These are phyloP conservation scores for Candida koratica DNA, from an alignment of 805 yeast species.

Conservation along the genomic window DNA sequence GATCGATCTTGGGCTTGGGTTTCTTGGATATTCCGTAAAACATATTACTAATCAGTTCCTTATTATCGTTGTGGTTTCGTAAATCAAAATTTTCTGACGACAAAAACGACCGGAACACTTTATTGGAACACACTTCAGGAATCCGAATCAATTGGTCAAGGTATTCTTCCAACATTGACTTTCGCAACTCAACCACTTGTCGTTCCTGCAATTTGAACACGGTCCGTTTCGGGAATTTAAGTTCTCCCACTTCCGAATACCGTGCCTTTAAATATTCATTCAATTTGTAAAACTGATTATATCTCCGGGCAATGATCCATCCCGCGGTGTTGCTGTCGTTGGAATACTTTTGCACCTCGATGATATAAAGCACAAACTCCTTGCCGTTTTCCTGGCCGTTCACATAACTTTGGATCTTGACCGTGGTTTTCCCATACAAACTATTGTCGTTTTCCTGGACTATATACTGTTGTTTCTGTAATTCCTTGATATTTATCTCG, in stretches of 20 bases:
- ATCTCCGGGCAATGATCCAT: constrained; percentile 90
- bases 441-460: constrained; percentile 82
- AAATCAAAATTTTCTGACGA: constrained; percentile 61
- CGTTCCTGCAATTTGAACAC: constrained; percentile 70
- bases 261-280: constrained; percentile 57
- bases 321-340: constrained; percentile 52
- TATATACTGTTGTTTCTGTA: constrained; percentile 73
- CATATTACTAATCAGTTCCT: constrained; percentile 32
- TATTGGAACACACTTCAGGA: constrained; percentile 70
- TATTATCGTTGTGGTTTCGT: constrained; percentile 26
- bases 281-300: constrained; percentile 73
- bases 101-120: constrained; percentile 68
- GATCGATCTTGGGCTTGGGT: constrained; percentile 4
- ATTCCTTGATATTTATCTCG: constrained; percentile 70
- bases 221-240: constrained; percentile 56
- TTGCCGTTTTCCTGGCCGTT: constrained; percentile 49
- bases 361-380: constrained; percentile 66
- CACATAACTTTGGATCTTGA: constrained; percentile 51
- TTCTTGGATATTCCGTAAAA: constrained; percentile 20
- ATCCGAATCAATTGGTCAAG: constrained; percentile 52
- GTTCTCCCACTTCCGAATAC: constrained; percentile 46
- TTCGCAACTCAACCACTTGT: constrained; percentile 61
- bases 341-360: constrained; percentile 61
- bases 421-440: constrained; percentile 60
- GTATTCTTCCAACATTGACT: constrained; percentile 57